These are phyloP conservation scores for Ceratocystis ficicola DNA, from an alignment of 2,329 filamentous ascomycete genomes.

Conservation along the genomic window DNA sequence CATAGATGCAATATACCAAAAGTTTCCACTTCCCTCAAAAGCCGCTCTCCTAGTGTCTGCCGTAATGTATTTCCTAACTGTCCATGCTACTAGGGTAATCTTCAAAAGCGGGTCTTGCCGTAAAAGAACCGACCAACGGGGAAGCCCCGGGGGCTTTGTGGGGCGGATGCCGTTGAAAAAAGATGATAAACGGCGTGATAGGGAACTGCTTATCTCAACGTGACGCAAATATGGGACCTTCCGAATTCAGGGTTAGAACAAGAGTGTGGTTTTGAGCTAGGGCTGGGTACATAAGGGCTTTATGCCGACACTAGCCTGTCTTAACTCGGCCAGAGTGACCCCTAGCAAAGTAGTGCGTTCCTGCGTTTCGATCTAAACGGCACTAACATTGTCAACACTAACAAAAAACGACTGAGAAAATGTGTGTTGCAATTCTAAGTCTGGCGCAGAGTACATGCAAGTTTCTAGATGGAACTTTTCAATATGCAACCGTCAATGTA, in stretches of 20 bases:
- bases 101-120: neutral
- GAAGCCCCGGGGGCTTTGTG: slow-evolving; percentile 4
- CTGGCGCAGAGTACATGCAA: too few relatives aligned
- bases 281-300: neutral
- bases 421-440: too few relatives aligned
- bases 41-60: neutral
- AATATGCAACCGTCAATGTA: too few relatives aligned
- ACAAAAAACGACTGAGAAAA: too few relatives aligned
- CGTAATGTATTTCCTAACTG: neutral
- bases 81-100: too few relatives aligned
- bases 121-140: slow-evolving; percentile 4
- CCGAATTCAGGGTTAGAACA: too few relatives aligned
- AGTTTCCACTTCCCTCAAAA: neutral
- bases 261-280: neutral
- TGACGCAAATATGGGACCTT: neutral
- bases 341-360: neutral
- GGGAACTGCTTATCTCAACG: neutral
- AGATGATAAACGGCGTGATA: neutral
- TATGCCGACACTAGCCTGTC: neutral
- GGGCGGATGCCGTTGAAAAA: neutral
- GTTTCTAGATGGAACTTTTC: too few relatives aligned
- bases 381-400: too few relatives aligned
- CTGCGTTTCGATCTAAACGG: too few relatives aligned
- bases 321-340: neutral
- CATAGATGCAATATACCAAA: neutral